Percentiles rank a stretch among this genome's conserved stretches.
Evolutionary conservation across 169 alveolate species (phyloP).

Genomic region (Babesia bigemina): DNA sequence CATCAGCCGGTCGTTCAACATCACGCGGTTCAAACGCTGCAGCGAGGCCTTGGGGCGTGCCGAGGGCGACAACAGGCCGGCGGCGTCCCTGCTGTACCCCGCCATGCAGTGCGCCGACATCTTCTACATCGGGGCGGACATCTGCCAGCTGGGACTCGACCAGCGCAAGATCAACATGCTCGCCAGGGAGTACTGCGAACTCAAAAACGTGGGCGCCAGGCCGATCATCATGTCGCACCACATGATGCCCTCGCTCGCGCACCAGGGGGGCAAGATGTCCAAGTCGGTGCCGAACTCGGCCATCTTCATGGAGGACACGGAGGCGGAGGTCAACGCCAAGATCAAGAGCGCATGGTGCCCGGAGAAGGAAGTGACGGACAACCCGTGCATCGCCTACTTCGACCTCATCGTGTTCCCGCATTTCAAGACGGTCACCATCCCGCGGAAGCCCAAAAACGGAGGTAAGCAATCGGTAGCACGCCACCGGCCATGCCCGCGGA

Average conservation of each 20-base stretch:
- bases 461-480: conserved; percentile 72
- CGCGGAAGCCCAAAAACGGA: conserved; percentile 83
- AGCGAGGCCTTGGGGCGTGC: conserved; percentile 98
- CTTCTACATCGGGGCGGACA: conserved; percentile 95
- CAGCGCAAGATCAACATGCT: conserved; percentile 99
- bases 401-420: conserved; percentile 84
- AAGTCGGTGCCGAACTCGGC: conserved; percentile 95
- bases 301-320: conserved; percentile 97
- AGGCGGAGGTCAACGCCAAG: conserved; percentile 89
- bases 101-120: conserved; percentile 99
- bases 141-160: conserved; percentile 98
- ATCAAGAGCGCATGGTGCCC: conserved; percentile 96
- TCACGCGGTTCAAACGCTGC: conserved; percentile 95
- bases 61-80: conserved; percentile 94
- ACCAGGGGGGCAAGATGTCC: conserved; percentile 98
- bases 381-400: conserved; percentile 94
- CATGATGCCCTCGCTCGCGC: conserved; percentile 95
- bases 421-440: conserved; percentile 70
- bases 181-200: conserved; percentile 93
- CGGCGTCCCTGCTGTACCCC: conserved; percentile 91
- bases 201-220: conserved; percentile 79
- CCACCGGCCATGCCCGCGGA: not conserved
- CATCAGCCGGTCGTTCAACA: conserved; percentile 90
- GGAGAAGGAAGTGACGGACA: conserved; percentile 86
- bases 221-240: conserved; percentile 94